These are phyloP conservation scores for Pouteria campechiana DNA, from an alignment of 179 eudicot species.

Conservation along the genomic window DNA sequence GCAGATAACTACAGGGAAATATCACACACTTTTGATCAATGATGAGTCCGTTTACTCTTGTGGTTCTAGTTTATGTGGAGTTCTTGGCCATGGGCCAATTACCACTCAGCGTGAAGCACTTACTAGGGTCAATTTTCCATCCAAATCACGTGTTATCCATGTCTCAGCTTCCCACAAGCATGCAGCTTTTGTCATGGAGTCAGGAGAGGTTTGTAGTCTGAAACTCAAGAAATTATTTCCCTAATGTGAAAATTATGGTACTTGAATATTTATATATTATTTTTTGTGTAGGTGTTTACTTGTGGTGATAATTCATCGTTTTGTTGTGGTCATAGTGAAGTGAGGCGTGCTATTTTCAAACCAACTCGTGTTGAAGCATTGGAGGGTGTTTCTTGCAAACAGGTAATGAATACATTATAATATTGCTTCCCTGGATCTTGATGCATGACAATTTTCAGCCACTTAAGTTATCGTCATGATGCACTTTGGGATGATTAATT, in stretches of 20 bases:
- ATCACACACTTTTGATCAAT: conserved; percentile 75
- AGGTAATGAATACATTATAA: too few relatives aligned
- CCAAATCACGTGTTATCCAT: conserved; percentile 41
- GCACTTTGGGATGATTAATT: too few relatives aligned
- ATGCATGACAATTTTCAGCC: too few relatives aligned
- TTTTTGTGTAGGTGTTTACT: conserved; percentile 66
- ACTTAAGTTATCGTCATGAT: too few relatives aligned
- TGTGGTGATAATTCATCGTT: conserved; percentile 94
- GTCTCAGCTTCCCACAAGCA: conserved; percentile 95
- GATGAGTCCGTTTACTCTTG: conserved; percentile 77
- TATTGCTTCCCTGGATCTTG: too few relatives aligned
- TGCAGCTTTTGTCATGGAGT: conserved; percentile 77
- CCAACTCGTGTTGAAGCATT: conserved; percentile 81
- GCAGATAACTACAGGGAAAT: conserved; percentile 91
- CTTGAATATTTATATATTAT: too few relatives aligned
- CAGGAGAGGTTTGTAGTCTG: conserved; percentile 71
- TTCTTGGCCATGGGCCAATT: conserved; percentile 95
- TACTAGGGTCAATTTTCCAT: conserved; percentile 60
- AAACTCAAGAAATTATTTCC: too few relatives aligned
- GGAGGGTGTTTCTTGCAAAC: conserved; percentile 73
- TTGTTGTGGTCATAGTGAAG: conserved; percentile 85
- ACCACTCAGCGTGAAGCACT: conserved; percentile 72
- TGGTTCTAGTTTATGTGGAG: conserved; percentile 94
- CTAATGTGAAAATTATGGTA: not conserved
- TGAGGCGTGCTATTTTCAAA: conserved; percentile 67